Conservation (phyloP, 1,284 basidiomycete species). For the Anthracocystis panici-leucophaei region DNA sequence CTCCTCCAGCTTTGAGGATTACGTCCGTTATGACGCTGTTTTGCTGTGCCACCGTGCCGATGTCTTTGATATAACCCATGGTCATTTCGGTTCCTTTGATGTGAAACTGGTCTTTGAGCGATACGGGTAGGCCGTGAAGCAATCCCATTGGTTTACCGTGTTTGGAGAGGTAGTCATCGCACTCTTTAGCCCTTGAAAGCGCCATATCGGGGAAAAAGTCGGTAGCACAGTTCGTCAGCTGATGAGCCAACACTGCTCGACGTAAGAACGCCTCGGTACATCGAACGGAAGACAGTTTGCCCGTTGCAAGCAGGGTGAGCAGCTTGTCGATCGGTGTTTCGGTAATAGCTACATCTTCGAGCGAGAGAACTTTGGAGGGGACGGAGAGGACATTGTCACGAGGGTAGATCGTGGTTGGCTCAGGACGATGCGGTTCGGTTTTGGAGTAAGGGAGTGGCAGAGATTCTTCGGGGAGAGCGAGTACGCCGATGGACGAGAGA, state of each 20-base stretch:
- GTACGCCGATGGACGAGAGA: slow-evolving; percentile 20
- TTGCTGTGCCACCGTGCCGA: slow-evolving; percentile 11
- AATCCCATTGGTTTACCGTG: slow-evolving; percentile 78
- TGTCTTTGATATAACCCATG: slow-evolving; percentile 78
- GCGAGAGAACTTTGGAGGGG: slow-evolving; percentile 28
- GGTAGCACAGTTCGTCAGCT: slow-evolving; percentile 47
- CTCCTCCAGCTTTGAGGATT: slow-evolving; percentile 79
- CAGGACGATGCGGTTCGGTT: slow-evolving; percentile 26
- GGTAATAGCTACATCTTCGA: slow-evolving; percentile 47
- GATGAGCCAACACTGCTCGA: slow-evolving; percentile 45
- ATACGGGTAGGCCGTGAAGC: slow-evolving; percentile 76
- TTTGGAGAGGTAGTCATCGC: slow-evolving; percentile 77
- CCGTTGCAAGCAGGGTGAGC: slow-evolving; percentile 24
- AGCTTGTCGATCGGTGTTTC: slow-evolving; percentile 39
- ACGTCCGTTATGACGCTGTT: slow-evolving; percentile 70
- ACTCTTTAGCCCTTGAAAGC: slow-evolving; percentile 74
- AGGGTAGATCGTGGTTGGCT: slow-evolving; percentile 39
- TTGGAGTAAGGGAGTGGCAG: slow-evolving; percentile 35
- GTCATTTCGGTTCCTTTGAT: slow-evolving; percentile 78
- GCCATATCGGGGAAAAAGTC: slow-evolving; percentile 73
- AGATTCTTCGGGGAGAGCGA: slow-evolving; percentile 30
- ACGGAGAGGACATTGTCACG: slow-evolving; percentile 26
- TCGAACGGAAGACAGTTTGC: slow-evolving; percentile 35
- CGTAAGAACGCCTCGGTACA: slow-evolving; percentile 44
- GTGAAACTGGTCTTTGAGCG: slow-evolving; percentile 76